Percentiles rank a stretch among this genome's conserved stretches.
Evolutionary conservation across 176 grass and related monocot species (phyloP).

Genomic region (Aechmea fasciata): DNA sequence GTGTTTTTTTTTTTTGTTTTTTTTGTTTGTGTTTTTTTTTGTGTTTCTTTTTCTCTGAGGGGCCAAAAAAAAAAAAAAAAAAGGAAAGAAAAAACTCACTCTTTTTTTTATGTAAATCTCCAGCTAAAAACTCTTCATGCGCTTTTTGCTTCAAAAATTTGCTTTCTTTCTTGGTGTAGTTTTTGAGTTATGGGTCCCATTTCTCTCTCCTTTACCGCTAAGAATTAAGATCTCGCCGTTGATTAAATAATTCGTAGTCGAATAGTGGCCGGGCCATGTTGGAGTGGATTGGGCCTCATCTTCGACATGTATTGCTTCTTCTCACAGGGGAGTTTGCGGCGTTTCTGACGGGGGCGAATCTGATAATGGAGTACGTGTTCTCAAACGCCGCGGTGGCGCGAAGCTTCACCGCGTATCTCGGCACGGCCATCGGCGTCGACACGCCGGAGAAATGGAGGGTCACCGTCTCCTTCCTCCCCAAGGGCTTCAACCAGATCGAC

Average conservation of each 20-base stretch:
- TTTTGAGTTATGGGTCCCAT: neutral
- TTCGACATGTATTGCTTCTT: neutral
- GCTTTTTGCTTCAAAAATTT: neutral
- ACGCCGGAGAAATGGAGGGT: slow-evolving; percentile 59
- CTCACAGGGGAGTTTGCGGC: slow-evolving; percentile 77
- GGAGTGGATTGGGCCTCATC: neutral
- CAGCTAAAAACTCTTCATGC: neutral
- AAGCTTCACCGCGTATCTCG: slow-evolving; percentile 94
- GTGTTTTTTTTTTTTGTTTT: too few species aligned
- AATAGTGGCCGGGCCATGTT: neutral
- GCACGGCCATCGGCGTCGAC: slow-evolving; percentile 73
- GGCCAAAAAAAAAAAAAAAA: too few species aligned
- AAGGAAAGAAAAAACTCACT: too few species aligned
- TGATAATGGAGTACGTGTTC: slow-evolving; percentile 99
- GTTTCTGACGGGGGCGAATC: slow-evolving; percentile 83
- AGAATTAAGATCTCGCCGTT: neutral
- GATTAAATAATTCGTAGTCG: neutral
- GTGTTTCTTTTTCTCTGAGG: too few species aligned
- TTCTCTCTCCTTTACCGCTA: neutral
- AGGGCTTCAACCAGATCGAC: slow-evolving; percentile 79
- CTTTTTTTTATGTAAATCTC: neutral
- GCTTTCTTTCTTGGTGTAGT: neutral
- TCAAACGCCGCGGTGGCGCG: slow-evolving; percentile 94
- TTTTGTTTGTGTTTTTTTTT: too few species aligned
- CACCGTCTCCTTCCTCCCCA: slow-evolving; percentile 41